Base-by-base conservation (phyloP, 441 rosid species). In the Gossypium aridum region DNA sequence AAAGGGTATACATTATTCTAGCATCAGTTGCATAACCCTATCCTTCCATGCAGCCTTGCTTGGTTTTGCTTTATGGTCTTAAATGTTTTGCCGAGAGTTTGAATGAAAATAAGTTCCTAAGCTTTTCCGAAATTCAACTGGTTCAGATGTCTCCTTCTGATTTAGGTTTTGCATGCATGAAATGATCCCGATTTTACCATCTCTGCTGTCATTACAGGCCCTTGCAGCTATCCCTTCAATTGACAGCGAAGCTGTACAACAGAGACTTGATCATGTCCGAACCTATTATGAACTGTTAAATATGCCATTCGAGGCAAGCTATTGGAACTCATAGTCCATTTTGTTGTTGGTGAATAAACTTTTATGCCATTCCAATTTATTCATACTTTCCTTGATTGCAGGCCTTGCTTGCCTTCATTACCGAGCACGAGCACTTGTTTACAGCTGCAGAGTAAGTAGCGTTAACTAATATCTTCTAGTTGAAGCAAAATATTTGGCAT, bases 271-370 rank as follows among this genome's bases (percentile, higher is more conserved):
- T 79, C 92, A 79, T 78, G 98, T 94, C 70, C 91, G 98, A 22
- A 88, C 91, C 62, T 96, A 92, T 80, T 96, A 84, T 17, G 99
- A 96, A 78, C 87, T 96, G 53, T 73, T 96, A 68, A 96, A 96
- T 85, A 92, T 96, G 98, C 98, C 99, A 77, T 91, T 82, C 78
- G 98, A 96, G 93, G 99, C 87, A 86, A 87, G 94, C 69, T 74
- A n/a, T 45, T 56, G 23, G 34, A 70, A 63, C 19, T 26, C 19
- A 7, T 37, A 13, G 72, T 71, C 55, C 60, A 47, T 57, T 47
- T 26, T 39, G 45, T 7, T 68, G 43, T n/a, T n/a, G 7, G 4
- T 51, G 9, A 12, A 64, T 23, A 22, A 55, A 43, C 34, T 19
- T 45, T 67, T 49, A 31, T 79, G 45, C 55, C 39, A 12, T 75